Conservation (phyloP, 345 rosid genomes). For the Mallotus nudiflorus region DNA sequence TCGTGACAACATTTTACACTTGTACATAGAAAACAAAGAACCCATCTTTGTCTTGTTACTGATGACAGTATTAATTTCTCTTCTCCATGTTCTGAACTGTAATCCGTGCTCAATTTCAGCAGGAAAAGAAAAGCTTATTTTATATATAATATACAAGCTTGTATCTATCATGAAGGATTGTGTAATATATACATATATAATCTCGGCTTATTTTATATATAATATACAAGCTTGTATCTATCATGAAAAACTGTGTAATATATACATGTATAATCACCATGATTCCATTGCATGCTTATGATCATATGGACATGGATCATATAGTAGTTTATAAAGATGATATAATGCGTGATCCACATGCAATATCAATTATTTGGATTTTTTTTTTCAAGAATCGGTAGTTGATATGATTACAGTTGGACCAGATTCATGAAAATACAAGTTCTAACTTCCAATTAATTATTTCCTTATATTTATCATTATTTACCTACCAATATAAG, state of each 20-base stretch:
- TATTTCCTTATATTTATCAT: conserved; percentile 5
- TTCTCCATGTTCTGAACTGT: too few relatives aligned
- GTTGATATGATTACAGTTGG: background rate
- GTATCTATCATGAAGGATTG: background rate
- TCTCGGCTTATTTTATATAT: too few relatives aligned
- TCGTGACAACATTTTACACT: conserved; percentile 7
- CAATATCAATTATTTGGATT: background rate
- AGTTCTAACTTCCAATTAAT: background rate
- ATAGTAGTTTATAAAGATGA: too few relatives aligned
- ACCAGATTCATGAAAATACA: background rate
- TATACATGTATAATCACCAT: too few relatives aligned
- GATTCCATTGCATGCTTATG: too few relatives aligned
- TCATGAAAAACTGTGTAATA: background rate
- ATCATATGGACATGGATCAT: too few relatives aligned
- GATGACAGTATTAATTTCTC: background rate
- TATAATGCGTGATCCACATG: too few relatives aligned
- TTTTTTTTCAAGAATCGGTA: background rate
- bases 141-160: too few relatives aligned
- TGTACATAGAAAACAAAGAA: background rate
- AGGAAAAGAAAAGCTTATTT: too few relatives aligned
- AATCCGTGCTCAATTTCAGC: too few relatives aligned
- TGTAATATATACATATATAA: too few relatives aligned
- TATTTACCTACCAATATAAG: conserved; percentile 9
- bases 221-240: too few relatives aligned
- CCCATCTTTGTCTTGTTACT: background rate